Percentiles rank a stretch among this genome's conserved stretches.
phyloP scores from a whole-genome alignment of 768 basidiomycete species.

The Postia placenta region DNA sequence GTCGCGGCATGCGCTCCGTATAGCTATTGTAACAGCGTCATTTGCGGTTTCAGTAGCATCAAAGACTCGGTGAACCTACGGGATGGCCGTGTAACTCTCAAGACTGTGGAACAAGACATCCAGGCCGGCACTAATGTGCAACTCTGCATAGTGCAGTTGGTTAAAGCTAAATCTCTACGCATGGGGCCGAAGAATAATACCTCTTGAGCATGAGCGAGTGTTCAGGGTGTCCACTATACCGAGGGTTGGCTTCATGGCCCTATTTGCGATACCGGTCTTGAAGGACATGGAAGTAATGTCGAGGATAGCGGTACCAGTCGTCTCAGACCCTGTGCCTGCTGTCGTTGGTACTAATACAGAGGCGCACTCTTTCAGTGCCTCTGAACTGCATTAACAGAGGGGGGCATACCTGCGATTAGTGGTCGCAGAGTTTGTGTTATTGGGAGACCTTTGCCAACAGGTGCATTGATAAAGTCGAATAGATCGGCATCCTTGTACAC shows the following conservation, averaged over 20 bases:
- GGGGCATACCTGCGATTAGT: slow-evolving; percentile 62
- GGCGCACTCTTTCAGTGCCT: not conserved
- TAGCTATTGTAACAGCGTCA: slow-evolving; percentile 45
- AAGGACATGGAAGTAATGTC: slow-evolving; percentile 89
- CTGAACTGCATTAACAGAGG: not conserved
- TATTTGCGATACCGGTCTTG: slow-evolving; percentile 94
- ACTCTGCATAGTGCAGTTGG: slow-evolving; percentile 30
- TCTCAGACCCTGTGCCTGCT: slow-evolving; percentile 89
- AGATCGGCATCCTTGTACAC: slow-evolving; percentile 91
- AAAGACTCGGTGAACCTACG: slow-evolving; percentile 40
- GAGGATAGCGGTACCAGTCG: slow-evolving; percentile 91
- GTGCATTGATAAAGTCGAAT: slow-evolving; percentile 96
- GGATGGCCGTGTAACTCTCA: slow-evolving; percentile 92
- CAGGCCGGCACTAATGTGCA: slow-evolving; percentile 91
- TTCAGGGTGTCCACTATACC: slow-evolving; percentile 82
- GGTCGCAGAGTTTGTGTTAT: slow-evolving; percentile 71
- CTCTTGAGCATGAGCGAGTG: slow-evolving; percentile 77
- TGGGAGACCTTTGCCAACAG: slow-evolving; percentile 87
- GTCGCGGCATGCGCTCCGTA: slow-evolving; percentile 83
- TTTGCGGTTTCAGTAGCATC: slow-evolving; percentile 8
- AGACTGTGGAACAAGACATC: slow-evolving; percentile 96
- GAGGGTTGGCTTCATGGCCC: slow-evolving; percentile 84
- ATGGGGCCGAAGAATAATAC: too few relatives aligned
- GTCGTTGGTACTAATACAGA: slow-evolving; percentile 53
- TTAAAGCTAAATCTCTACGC: too few relatives aligned